Evolutionary conservation across 768 basidiomycete species (phyloP).

Genomic region (Cystofilobasidium macerans): DNA sequence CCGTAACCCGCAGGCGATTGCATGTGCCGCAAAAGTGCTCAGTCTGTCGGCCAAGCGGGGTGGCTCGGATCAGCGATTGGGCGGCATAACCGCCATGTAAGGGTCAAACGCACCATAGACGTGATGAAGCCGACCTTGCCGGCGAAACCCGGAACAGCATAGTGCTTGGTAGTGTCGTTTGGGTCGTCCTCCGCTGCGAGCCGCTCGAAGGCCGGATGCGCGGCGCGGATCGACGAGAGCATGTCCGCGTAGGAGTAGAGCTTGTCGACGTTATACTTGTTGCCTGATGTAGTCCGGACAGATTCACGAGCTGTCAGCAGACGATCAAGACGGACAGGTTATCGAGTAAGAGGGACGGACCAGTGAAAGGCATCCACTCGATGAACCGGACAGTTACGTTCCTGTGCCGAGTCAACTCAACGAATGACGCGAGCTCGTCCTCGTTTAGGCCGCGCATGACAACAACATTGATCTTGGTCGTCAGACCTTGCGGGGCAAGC

Average conservation of each 20-base stretch:
- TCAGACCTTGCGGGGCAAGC: slow-evolving; percentile 12
- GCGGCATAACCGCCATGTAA: too few species aligned
- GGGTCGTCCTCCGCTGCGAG: slow-evolving; percentile 48
- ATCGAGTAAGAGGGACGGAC: slow-evolving; percentile 38
- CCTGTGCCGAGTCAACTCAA: slow-evolving; percentile 58
- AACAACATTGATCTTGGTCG: slow-evolving; percentile 70
- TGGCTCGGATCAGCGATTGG: background rate
- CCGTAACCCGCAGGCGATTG: slow-evolving; percentile 72
- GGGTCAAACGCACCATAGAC: slow-evolving; percentile 29
- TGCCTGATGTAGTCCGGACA: too few species aligned
- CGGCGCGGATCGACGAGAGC: slow-evolving; percentile 44
- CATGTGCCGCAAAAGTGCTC: slow-evolving; percentile 83
- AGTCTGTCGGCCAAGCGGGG: slow-evolving; percentile 41
- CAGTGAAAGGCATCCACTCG: slow-evolving; percentile 90
- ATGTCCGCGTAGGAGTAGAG: slow-evolving; percentile 67
- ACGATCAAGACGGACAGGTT: background rate
- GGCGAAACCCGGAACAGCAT: slow-evolving; percentile 56
- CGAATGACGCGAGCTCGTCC: slow-evolving; percentile 64
- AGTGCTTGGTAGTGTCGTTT: slow-evolving; percentile 73
- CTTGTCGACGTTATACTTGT: slow-evolving; percentile 70
- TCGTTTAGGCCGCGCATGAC: slow-evolving; percentile 73
- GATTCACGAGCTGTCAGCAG: background rate
- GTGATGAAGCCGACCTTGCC: slow-evolving; percentile 74
- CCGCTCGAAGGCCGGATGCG: slow-evolving; percentile 49
- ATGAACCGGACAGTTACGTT: slow-evolving; percentile 69